Base-by-base conservation (phyloP, 2,329 filamentous ascomycete genomes). In the Apiospora arundinis region DNA sequence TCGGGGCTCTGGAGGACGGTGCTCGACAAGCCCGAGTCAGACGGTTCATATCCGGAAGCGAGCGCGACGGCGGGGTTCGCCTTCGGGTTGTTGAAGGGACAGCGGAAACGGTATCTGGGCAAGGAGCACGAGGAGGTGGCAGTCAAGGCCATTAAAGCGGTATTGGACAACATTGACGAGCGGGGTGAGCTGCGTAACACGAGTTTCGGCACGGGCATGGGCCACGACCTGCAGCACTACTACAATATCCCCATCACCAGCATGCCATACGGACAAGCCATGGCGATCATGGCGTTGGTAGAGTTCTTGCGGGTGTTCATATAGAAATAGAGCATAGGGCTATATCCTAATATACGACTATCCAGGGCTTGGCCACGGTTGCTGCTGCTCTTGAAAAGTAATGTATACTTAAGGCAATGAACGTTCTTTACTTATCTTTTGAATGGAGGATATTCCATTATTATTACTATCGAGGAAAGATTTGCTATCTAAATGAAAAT, bases 221-320 rank as follows among this genome's bases (percentile, higher is more conserved):
- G 93, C 0, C 85, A 89, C 74, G 87, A 88, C 71, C 80, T 95
- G 78, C 89, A 95, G 81, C 92, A 94, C 80, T 95, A 95, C 78
- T 92, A 92, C 80, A 88, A 93, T 74, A 95, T 95, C 71, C 87
- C 90, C 1, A 82, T 91, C 73, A 95, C 93, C 2, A 92, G 91
- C 75, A 95, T 95, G 93, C 93, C 93, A 8, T 95, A 95, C 76
- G 93, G 93, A 0, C 93, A 95, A 80, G 92, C 92, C 0, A 95
- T 95, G 93, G 93, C 92, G 0, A 94, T 95, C 74, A 94, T 95
- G 91, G 91, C 92, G 0, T 80, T 95, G 74, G 92, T 92, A 0
- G 93, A 95, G 81, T 93, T 92, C 75, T 78, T 93, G 80, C 85
- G 92, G 67, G 86, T 86, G 44, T 92, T 88, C 65, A 81, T 83